These are phyloP conservation scores for Syzygium aqueum DNA, from an alignment of 345 rosid genomes.

Conservation along the genomic window DNA sequence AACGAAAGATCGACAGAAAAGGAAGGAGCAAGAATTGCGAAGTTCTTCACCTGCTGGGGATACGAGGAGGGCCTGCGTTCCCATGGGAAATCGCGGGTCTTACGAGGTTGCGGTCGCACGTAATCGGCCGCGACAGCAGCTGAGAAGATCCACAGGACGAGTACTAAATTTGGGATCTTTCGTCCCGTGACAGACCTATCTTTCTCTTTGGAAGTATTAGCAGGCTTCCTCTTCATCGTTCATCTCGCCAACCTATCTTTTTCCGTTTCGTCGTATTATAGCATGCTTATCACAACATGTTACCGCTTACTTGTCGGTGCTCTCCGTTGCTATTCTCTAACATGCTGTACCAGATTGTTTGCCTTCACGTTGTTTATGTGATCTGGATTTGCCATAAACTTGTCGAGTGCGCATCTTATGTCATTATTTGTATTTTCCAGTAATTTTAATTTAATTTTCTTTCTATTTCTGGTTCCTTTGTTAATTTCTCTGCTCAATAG, in stretches of 20 bases:
- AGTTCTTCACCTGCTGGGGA: constrained; percentile 64
- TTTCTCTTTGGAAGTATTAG: neutral
- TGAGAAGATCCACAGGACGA: constrained; percentile 18
- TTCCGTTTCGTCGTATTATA: neutral
- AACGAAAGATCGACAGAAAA: neutral
- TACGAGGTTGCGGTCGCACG: constrained; percentile 67
- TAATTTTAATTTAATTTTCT: neutral
- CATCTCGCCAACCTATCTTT: neutral
- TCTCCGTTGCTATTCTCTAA: neutral
- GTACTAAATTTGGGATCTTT: constrained; percentile 5
- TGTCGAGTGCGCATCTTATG: neutral
- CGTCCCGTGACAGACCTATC: neutral
- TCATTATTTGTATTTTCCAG: neutral
- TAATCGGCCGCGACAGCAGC: constrained; percentile 38
- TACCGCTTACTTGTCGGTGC: neutral
- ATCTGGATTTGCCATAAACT: neutral
- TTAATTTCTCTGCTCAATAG: neutral
- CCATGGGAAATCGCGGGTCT: constrained; percentile 64
- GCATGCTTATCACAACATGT: neutral
- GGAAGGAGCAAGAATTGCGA: neutral
- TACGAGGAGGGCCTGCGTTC: constrained; percentile 26
- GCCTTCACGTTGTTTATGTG: neutral
- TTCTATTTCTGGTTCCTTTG: neutral
- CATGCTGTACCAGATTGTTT: neutral
- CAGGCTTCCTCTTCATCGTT: neutral